Conservation (phyloP, 2,329 filamentous ascomycete species). For the Fusarium nematophilum region DNA sequence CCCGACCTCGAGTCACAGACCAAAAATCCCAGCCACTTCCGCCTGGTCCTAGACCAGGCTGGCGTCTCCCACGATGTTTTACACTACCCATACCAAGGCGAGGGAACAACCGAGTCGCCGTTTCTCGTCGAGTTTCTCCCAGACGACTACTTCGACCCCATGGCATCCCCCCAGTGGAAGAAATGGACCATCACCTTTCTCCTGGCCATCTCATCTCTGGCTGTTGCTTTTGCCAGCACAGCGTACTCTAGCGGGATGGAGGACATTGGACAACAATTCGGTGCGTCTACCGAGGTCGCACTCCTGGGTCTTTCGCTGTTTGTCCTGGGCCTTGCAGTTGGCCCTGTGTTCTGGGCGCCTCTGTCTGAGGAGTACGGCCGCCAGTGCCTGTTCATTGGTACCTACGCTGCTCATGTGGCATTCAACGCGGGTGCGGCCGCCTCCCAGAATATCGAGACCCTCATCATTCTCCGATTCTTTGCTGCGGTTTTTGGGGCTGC, state of each 20-base stretch:
- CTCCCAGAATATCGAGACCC: slow-evolving; percentile 75
- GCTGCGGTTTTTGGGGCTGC: slow-evolving; percentile 84
- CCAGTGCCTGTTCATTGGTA: slow-evolving; percentile 63
- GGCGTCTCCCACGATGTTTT: neutral
- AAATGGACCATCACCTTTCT: neutral
- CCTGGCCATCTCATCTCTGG: neutral
- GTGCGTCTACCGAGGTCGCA: slow-evolving; percentile 24
- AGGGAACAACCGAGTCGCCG: neutral
- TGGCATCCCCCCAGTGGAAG: slow-evolving; percentile 1
- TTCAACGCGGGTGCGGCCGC: slow-evolving; percentile 83
- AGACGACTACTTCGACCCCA: neutral
- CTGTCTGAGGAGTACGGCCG: slow-evolving; percentile 78
- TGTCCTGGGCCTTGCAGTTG: slow-evolving; percentile 63
- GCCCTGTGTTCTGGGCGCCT: slow-evolving; percentile 79
- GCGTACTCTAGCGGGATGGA: neutral
- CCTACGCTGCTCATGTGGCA: slow-evolving; percentile 74
- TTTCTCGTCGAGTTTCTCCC: neutral
- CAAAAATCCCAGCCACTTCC: neutral
- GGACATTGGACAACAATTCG: no score
- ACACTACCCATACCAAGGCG: neutral
- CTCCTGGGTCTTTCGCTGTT: slow-evolving; percentile 33
- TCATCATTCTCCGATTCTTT: slow-evolving; percentile 79
- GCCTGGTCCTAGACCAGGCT: neutral
- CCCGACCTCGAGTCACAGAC: neutral
- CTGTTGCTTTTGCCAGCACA: neutral